A percentile compares a stretch with the other conserved stretches of the same genome.
phyloP scores from a whole-genome alignment of 306 rosid species.

The Acacia confusa region DNA sequence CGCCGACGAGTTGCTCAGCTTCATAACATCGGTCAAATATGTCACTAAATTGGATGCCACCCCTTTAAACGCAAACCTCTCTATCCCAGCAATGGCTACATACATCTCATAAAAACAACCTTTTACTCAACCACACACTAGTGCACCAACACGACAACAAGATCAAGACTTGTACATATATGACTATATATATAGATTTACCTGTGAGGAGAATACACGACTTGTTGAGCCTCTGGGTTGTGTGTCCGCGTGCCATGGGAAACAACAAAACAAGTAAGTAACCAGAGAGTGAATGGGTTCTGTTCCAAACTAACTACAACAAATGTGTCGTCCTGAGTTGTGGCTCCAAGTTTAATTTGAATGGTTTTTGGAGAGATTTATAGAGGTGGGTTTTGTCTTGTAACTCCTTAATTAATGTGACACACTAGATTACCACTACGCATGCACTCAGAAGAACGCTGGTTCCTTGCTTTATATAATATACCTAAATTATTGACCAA shows the following conservation, averaged over 20 bases:
- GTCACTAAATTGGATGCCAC: slow-evolving; percentile 84
- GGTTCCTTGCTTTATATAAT: neutral
- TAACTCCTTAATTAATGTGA: slow-evolving; percentile 48
- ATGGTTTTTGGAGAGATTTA: neutral
- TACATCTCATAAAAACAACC: slow-evolving; percentile 7
- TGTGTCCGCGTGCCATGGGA: slow-evolving; percentile 20
- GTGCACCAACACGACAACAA: neutral
- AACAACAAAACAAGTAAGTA: neutral
- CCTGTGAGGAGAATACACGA: slow-evolving; percentile 92
- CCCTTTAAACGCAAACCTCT: slow-evolving; percentile 92
- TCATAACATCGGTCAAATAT: slow-evolving; percentile 79
- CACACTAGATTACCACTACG: slow-evolving; percentile 56
- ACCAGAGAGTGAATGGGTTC: neutral
- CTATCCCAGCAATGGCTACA: slow-evolving; percentile 81
- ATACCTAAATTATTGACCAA: neutral
- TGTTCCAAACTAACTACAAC: neutral
- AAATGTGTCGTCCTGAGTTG: no score
- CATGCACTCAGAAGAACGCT: neutral
- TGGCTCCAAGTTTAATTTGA: neutral
- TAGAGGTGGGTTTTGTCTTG: slow-evolving; percentile 20
- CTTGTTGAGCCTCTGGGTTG: slow-evolving; percentile 46
- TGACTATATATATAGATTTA: slow-evolving; percentile 18
- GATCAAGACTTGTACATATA: neutral
- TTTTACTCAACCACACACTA: neutral
- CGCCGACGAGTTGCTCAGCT: slow-evolving; percentile 85